Percentiles rank a stretch among this genome's conserved stretches.
Evolutionary conservation across 345 rosid genomes (phyloP).

Genomic region (Streptanthus diversifolius): DNA sequence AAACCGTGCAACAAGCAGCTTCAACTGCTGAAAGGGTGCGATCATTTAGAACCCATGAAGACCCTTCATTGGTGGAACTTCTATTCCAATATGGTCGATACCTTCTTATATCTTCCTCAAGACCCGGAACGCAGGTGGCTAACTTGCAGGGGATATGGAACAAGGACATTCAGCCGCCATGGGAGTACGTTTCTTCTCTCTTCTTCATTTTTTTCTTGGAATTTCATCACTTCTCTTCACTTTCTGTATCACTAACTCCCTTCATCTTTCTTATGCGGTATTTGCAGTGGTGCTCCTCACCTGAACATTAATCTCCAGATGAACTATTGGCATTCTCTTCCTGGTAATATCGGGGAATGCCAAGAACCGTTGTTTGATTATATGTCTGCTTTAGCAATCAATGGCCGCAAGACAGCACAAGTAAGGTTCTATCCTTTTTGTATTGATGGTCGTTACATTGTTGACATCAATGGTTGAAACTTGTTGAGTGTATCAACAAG

Average conservation of each 20-base stretch:
- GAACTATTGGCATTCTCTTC: conserved; percentile 95
- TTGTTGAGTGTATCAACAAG: neutral
- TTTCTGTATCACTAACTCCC: neutral
- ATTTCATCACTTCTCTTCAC: neutral
- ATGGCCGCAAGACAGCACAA: conserved; percentile 82
- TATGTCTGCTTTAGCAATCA: conserved; percentile 58
- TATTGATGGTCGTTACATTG: neutral
- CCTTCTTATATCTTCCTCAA: conserved; percentile 82
- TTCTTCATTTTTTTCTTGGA: neutral
- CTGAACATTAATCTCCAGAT: conserved; percentile 92
- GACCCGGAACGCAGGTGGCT: conserved; percentile 91
- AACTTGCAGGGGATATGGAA: conserved; percentile 97
- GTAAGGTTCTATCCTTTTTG: conserved; percentile 40
- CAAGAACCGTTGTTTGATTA: conserved; percentile 87
- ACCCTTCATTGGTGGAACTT: conserved; percentile 81
- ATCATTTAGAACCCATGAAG: conserved; percentile 70
- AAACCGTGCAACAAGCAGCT: conserved; percentile 23
- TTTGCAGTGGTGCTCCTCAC: conserved; percentile 83
- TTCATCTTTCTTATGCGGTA: neutral
- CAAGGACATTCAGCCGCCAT: conserved; percentile 63
- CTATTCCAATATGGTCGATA: conserved; percentile 82
- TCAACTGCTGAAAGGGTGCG: conserved; percentile 71
- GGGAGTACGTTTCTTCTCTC: conserved; percentile 65
- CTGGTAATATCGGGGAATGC: conserved; percentile 82
- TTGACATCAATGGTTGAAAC: neutral